Percentiles rank a stretch among this genome's conserved stretches.
These are phyloP conservation scores for Lentinula raphanica DNA, from an alignment of 768 basidiomycete species.

Conservation along the genomic window DNA sequence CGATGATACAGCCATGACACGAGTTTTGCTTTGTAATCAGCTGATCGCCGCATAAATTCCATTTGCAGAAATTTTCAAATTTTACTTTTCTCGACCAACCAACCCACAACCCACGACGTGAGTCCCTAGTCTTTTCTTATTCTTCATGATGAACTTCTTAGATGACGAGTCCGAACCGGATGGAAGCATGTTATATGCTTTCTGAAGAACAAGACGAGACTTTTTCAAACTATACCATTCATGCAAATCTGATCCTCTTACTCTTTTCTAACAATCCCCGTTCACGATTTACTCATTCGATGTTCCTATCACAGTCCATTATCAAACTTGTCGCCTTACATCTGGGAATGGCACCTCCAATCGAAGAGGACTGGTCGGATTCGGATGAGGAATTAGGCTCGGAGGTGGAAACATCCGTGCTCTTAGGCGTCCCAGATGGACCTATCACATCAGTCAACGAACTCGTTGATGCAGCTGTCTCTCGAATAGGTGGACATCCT, in stretches of 20 bases:
- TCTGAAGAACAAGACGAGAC: conserved; percentile 57
- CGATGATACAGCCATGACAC: conserved; percentile 8
- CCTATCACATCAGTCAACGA: conserved; percentile 51
- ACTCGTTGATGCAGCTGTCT: conserved; percentile 72
- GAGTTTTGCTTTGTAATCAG: not conserved
- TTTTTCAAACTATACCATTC: conserved; percentile 73
- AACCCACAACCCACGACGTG: conserved; percentile 15
- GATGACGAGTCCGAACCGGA: conserved; percentile 82
- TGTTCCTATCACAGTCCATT: conserved; percentile 9
- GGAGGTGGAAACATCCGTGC: conserved; percentile 64
- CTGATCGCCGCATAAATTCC: not conserved
- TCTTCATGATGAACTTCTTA: conserved; percentile 41
- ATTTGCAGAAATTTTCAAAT: conserved; percentile 1
- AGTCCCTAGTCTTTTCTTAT: conserved; percentile 1
- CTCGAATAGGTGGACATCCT: conserved; percentile 86
- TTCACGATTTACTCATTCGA: conserved; percentile 11
- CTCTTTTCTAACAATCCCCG: conserved; percentile 7
- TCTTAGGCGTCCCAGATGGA: conserved; percentile 81
- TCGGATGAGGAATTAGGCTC: conserved; percentile 60
- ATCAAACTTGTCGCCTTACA: too few relatives aligned
- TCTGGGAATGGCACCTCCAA: conserved; percentile 33
- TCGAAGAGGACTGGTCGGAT: conserved; percentile 72
- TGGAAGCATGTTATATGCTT: conserved; percentile 54
- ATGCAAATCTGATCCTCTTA: conserved; percentile 75
- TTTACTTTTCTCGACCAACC: conserved; percentile 21